Percentiles rank a stretch among this genome's conserved stretches.
Evolutionary conservation across 768 basidiomycete genomes (phyloP).

Genomic region (Lyophyllum decastes): DNA sequence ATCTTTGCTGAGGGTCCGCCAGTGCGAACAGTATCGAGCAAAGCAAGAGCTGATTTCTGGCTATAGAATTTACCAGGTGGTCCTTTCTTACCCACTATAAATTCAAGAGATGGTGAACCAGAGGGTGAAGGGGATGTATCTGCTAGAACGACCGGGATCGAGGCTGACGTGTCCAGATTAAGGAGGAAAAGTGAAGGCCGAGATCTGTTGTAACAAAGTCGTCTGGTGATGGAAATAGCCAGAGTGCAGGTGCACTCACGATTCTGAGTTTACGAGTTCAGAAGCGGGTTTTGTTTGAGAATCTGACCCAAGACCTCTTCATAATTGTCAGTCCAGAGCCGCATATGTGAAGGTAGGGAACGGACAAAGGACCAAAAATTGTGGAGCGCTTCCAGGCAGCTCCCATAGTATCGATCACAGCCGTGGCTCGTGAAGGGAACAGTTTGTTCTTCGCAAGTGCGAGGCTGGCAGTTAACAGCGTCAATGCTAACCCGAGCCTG

Average conservation of each 20-base stretch:
- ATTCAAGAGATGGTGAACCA: conserved; percentile 35
- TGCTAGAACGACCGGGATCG: conserved; percentile 50
- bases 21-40: conserved; percentile 55
- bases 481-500: neutral
- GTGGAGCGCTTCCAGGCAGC: conserved; percentile 51
- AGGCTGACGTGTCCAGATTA: conserved; percentile 49
- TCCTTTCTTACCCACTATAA: conserved; percentile 37
- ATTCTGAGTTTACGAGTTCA: conserved; percentile 15
- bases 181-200: conserved; percentile 41
- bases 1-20: conserved; percentile 53
- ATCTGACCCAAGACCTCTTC: conserved; percentile 38
- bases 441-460: conserved; percentile 44
- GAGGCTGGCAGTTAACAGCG: conserved; percentile 30
- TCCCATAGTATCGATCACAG: conserved; percentile 14
- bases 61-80: conserved; percentile 66
- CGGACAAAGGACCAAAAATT: conserved; percentile 63
- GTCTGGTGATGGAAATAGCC: neutral
- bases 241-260: conserved; percentile 25
- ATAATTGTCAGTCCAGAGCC: neutral
- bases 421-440: conserved; percentile 39
- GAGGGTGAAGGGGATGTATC: conserved; percentile 35
- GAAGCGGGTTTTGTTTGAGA: conserved; percentile 6
- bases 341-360: conserved; percentile 1
- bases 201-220: conserved; percentile 19
- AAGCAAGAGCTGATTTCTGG: conserved; percentile 41